These are phyloP conservation scores for Malus sieversii DNA, from an alignment of 306 rosid genomes.

Conservation along the genomic window DNA sequence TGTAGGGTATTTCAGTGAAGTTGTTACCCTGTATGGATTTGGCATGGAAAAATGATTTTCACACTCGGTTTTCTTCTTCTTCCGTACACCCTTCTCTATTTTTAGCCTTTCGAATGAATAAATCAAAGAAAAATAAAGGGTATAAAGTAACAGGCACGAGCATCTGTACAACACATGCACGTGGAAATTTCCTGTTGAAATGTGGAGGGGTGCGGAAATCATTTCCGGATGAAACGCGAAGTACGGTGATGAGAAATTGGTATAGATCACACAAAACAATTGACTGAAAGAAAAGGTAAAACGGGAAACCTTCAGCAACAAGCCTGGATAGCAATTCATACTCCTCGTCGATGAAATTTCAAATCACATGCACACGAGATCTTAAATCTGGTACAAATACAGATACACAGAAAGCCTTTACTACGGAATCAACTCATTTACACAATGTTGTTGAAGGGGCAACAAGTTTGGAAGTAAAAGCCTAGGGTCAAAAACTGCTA, in stretches of 20 bases:
- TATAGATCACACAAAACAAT: background rate
- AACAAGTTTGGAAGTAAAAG: constrained; percentile 7
- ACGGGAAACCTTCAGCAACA: background rate
- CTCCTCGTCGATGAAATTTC: background rate
- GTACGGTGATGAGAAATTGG: background rate
- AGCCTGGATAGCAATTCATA: background rate
- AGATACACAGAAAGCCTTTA: constrained; percentile 12
- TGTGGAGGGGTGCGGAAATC: too few species aligned
- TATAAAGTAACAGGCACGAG: too few species aligned
- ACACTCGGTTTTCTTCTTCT: too few species aligned
- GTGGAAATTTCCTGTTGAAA: too few species aligned
- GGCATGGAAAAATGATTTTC: too few species aligned
- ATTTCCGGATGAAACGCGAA: too few species aligned
- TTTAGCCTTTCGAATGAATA: too few species aligned
- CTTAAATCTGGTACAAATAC: background rate
- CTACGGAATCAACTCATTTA: constrained; percentile 35
- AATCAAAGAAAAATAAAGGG: too few species aligned
- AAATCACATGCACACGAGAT: background rate
- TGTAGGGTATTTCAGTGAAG: too few species aligned
- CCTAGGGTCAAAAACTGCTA: constrained; percentile 29
- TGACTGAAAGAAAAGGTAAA: background rate
- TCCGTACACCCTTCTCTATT: too few species aligned
- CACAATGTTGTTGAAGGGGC: constrained; percentile 37
- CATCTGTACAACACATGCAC: too few species aligned
- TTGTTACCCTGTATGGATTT: too few species aligned